Evolutionary conservation across 176 grass and related monocot genomes (phyloP).

Genomic region (Bolboschoenus planiculmis): DNA sequence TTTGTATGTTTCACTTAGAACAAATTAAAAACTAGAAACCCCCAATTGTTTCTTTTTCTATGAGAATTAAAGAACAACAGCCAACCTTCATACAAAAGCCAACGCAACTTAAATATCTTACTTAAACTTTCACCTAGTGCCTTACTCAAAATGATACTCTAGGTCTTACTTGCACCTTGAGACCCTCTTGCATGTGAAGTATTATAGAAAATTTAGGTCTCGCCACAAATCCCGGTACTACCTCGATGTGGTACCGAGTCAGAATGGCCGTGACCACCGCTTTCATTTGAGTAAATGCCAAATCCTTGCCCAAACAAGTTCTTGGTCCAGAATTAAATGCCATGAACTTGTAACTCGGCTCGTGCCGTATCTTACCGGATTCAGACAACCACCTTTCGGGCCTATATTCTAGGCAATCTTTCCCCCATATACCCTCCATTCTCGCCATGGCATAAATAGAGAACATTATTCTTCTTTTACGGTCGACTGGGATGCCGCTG

Average conservation of each 20-base stretch:
- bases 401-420: slow-evolving; percentile 70
- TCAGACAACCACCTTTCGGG: slow-evolving; percentile 67
- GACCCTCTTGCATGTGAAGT: slow-evolving; percentile 68
- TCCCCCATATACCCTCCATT: slow-evolving; percentile 79
- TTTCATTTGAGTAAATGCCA: slow-evolving; percentile 68
- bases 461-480: slow-evolving; percentile 31
- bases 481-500: slow-evolving; percentile 31
- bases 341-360: slow-evolving; percentile 74
- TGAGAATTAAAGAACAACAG: slow-evolving; percentile 3
- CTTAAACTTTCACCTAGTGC: neutral
- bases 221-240: slow-evolving; percentile 13
- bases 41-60: neutral
- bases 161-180: slow-evolving; percentile 36
- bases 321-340: slow-evolving; percentile 72
- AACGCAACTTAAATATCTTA: neutral
- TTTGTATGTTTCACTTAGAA: neutral
- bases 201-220: slow-evolving; percentile 61
- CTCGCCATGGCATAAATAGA: slow-evolving; percentile 65
- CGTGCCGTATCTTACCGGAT: slow-evolving; percentile 37
- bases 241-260: slow-evolving; percentile 41
- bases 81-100: neutral
- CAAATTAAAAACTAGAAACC: neutral
- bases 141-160: neutral
- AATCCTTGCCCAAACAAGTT: slow-evolving; percentile 53
- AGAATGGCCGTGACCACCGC: slow-evolving; percentile 39